phyloP scores from a whole-genome alignment of 2,329 filamentous ascomycete species.

The Podosphaera xanthii region DNA sequence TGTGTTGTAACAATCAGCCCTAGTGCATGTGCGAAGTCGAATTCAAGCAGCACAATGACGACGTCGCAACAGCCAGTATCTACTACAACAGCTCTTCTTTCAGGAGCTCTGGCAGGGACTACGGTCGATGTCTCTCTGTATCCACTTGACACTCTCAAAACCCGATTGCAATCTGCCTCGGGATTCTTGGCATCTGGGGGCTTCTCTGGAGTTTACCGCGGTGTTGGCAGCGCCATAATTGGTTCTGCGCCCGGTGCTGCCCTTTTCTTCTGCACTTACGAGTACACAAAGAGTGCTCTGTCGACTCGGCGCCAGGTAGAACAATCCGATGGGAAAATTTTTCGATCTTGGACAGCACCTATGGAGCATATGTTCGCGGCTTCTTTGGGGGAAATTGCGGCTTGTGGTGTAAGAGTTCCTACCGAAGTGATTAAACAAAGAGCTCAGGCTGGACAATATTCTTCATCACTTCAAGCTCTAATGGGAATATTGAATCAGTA shows the following conservation, averaged over 20 bases:
- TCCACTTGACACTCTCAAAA: conserved; percentile 97
- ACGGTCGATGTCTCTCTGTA: conserved; percentile 93
- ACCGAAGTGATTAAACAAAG: conserved; percentile 96
- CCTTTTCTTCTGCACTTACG: conserved; percentile 93
- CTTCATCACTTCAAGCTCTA: conserved; percentile 44
- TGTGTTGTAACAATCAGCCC: too few relatives aligned
- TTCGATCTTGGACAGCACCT: conserved; percentile 14
- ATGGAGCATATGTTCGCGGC: conserved; percentile 65
- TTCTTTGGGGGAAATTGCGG: conserved; percentile 68
- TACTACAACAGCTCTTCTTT: conserved; percentile 36
- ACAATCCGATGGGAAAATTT: background rate
- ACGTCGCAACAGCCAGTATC: too few relatives aligned
- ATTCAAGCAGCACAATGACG: too few relatives aligned
- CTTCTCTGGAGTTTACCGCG: conserved; percentile 79
- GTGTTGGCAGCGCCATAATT: conserved; percentile 70
- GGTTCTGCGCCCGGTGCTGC: conserved; percentile 85
- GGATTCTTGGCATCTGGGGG: conserved; percentile 68
- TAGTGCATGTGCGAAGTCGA: too few relatives aligned
- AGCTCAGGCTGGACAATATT: conserved; percentile 69
- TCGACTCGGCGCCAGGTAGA: conserved; percentile 13
- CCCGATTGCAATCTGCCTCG: conserved; percentile 64
- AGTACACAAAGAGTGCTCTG: conserved; percentile 41
- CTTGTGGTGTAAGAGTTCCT: conserved; percentile 77
- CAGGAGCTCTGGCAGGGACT: conserved; percentile 78
- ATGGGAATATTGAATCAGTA: conserved; percentile 39